Evolutionary conservation across 192 early-diverging fungal genomes (phyloP).

Genomic region (Anaeromyces robustus): DNA sequence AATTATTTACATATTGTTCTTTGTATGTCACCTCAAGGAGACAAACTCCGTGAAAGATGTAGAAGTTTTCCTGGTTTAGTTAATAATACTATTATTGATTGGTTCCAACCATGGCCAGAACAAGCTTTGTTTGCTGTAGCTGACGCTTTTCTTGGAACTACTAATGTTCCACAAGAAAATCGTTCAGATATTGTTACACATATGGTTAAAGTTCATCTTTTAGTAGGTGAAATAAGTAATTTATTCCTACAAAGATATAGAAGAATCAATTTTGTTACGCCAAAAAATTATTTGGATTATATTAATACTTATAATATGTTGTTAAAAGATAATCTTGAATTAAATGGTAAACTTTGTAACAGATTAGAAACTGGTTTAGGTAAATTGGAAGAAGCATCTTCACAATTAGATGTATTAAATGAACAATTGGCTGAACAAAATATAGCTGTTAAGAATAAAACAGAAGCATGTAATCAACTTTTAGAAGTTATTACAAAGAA

Average conservation of each 20-base stretch:
- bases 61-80: constrained; percentile 41
- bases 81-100: constrained; percentile 50
- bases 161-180: constrained; percentile 23
- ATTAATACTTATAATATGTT: constrained; percentile 39
- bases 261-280: constrained; percentile 39
- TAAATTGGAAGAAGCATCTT: constrained; percentile 38
- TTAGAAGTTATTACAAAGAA: constrained; percentile 44
- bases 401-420: constrained; percentile 39
- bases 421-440: constrained; percentile 42
- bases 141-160: constrained; percentile 33
- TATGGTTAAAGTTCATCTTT: constrained; percentile 42
- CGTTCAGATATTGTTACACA: constrained; percentile 26
- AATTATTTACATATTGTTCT: constrained; percentile 40
- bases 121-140: constrained; percentile 43
- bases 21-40: constrained; percentile 47
- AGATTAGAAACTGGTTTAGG: constrained; percentile 37
- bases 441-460: constrained; percentile 41
- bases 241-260: constrained; percentile 42
- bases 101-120: constrained; percentile 48
- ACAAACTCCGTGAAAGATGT: constrained; percentile 38
- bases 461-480: constrained; percentile 43
- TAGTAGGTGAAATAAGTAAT: constrained; percentile 26
- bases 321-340: constrained; percentile 32
- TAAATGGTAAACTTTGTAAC: constrained; percentile 29
- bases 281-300: constrained; percentile 46